Percentiles rank a stretch among this genome's conserved stretches.
These are phyloP conservation scores for Trametes gibbosa DNA, from an alignment of 768 basidiomycete genomes.

Conservation along the genomic window DNA sequence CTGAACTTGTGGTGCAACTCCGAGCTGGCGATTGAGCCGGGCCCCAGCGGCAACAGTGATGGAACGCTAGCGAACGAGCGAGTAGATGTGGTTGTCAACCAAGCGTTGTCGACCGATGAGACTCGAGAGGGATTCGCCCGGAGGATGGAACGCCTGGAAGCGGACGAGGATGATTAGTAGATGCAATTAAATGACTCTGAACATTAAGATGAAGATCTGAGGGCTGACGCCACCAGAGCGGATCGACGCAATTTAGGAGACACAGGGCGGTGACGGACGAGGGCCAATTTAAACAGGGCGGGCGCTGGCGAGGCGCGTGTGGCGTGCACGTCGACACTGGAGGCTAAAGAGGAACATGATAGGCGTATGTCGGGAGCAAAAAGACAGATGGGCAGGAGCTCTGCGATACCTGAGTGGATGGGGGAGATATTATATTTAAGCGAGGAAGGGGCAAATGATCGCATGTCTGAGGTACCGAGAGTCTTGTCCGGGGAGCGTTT, in stretches of 20 bases:
- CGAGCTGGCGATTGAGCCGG: too few species aligned
- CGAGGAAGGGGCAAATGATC: slow-evolving; percentile 11
- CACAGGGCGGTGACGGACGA: background rate
- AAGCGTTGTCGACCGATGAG: too few species aligned
- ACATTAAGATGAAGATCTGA: slow-evolving; percentile 7
- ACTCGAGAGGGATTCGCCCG: too few species aligned
- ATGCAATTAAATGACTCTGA: too few species aligned
- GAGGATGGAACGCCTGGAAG: background rate
- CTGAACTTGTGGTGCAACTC: too few species aligned
- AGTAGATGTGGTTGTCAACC: too few species aligned
- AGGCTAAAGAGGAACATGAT: too few species aligned
- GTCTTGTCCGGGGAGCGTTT: background rate
- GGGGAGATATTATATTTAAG: slow-evolving; percentile 9
- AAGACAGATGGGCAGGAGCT: background rate
- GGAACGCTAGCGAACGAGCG: too few species aligned
- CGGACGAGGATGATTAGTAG: background rate
- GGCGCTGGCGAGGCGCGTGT: background rate
- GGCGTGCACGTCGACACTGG: background rate
- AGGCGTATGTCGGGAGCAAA: background rate
- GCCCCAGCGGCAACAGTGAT: too few species aligned
- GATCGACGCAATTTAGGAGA: slow-evolving; percentile 14
- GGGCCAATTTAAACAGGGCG: background rate
- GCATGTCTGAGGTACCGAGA: background rate
- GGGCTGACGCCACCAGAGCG: slow-evolving; percentile 5
- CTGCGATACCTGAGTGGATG: background rate